Percentiles rank a stretch among this genome's conserved stretches.
These are phyloP conservation scores for Paraphoma chrysanthemicola DNA, from an alignment of 2,329 filamentous ascomycete genomes.

Conservation along the genomic window DNA sequence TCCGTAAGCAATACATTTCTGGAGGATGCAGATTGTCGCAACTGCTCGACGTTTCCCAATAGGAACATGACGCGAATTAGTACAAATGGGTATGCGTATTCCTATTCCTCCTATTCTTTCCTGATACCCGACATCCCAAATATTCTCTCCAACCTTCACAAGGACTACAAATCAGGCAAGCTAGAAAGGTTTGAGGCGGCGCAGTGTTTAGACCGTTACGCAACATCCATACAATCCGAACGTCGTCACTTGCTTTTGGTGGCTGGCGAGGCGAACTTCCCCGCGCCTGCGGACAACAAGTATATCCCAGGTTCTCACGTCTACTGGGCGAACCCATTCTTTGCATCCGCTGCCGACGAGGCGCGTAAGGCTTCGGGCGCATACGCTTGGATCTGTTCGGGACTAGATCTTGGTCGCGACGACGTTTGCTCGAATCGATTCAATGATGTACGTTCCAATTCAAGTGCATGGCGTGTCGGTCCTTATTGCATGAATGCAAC, in stretches of 20 bases:
- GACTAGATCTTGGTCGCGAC: neutral
- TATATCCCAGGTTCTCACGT: conserved; percentile 6
- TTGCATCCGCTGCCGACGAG: neutral
- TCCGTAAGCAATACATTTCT: conserved; percentile 18
- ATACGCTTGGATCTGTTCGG: conserved; percentile 18
- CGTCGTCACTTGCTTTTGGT: conserved; percentile 21
- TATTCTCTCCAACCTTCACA: neutral
- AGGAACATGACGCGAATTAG: neutral
- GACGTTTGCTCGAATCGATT: conserved; percentile 1
- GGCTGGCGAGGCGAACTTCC: conserved; percentile 5
- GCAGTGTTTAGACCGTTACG: conserved; percentile 26
- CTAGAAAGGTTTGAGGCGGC: conserved; percentile 5
- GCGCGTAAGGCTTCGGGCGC: neutral
- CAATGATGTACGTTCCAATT: neutral
- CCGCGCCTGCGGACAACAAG: neutral
- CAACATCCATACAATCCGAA: conserved; percentile 12
- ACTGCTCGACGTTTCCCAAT: neutral
- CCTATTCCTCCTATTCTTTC: too few relatives aligned
- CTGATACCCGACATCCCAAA: neutral
- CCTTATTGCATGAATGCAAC: neutral
- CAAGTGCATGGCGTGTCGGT: conserved; percentile 5
- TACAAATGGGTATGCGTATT: neutral
- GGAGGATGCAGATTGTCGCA: conserved; percentile 7
- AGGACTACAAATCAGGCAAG: neutral
- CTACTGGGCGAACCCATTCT: conserved; percentile 7